These are phyloP conservation scores for Backusella liffmaniae DNA, from an alignment of 192 early-diverging fungal genomes.

Conservation along the genomic window DNA sequence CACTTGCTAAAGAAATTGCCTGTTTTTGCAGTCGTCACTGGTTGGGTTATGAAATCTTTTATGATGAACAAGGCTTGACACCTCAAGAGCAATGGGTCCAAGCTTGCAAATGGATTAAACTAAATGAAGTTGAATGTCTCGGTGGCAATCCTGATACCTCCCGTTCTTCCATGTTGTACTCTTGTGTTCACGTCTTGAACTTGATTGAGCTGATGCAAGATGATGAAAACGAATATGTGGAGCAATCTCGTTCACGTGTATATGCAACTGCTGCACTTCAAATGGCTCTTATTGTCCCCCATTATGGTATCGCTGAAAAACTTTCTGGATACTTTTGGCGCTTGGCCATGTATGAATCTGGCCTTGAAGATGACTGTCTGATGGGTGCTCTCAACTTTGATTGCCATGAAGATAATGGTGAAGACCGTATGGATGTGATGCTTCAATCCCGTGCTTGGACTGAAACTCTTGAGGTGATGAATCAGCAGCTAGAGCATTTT, in stretches of 20 bases:
- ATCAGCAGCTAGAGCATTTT: conserved; percentile 17
- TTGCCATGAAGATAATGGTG: conserved; percentile 27
- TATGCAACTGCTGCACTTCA: conserved; percentile 41
- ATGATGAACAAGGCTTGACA: conserved; percentile 16
- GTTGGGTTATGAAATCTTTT: conserved; percentile 25
- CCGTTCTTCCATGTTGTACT: conserved; percentile 25
- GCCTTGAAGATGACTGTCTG: conserved; percentile 18
- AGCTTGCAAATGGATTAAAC: conserved; percentile 32
- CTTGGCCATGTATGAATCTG: conserved; percentile 30
- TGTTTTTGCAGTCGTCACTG: conserved; percentile 22
- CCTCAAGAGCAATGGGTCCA: conserved; percentile 22
- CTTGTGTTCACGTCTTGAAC: conserved; percentile 31
- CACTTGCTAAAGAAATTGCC: conserved; percentile 8
- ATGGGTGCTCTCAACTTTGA: conserved; percentile 26
- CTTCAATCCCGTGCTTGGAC: conserved; percentile 29
- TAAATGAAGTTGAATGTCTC: conserved; percentile 37
- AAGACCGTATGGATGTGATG: conserved; percentile 30
- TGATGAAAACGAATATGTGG: conserved; percentile 12
- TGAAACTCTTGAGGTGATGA: conserved; percentile 34
- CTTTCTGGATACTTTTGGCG: conserved; percentile 33
- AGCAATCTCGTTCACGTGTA: conserved; percentile 20
- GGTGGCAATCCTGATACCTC: conserved; percentile 28
- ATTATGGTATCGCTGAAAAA: background rate
- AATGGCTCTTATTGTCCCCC: conserved; percentile 23
- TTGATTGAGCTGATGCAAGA: conserved; percentile 31